Conservation (phyloP, 129 eudicot genomes). For the Rutidosis leptorrhynchoides region DNA sequence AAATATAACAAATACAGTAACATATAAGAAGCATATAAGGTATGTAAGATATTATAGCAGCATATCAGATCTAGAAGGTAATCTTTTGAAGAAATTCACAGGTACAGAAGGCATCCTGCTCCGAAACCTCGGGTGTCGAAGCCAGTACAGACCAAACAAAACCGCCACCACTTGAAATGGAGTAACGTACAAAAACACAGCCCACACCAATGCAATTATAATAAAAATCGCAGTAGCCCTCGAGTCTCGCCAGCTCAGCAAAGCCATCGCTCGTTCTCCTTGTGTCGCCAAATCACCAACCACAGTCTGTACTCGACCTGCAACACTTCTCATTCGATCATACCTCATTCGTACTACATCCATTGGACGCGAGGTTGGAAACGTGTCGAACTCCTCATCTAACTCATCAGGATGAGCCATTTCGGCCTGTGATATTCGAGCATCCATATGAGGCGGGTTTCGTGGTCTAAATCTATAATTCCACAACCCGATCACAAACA, state of each 20-base stretch:
- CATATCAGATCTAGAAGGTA: slow-evolving; percentile 71
- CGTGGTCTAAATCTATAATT: slow-evolving; percentile 76
- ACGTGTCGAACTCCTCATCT: slow-evolving; percentile 86
- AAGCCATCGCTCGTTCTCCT: slow-evolving; percentile 66
- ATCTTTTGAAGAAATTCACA: slow-evolving; percentile 78
- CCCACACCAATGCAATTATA: slow-evolving; percentile 59
- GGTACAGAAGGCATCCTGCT: slow-evolving; percentile 77
- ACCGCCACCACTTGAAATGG: slow-evolving; percentile 81
- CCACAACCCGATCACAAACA: slow-evolving; percentile 85
- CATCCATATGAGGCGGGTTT: slow-evolving; percentile 88
- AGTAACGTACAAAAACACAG: slow-evolving; percentile 73
- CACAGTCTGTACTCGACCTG: slow-evolving; percentile 78
- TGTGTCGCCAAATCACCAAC: slow-evolving; percentile 82
- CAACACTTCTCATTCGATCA: slow-evolving; percentile 77
- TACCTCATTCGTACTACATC: slow-evolving; percentile 74
- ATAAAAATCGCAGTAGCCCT: slow-evolving; percentile 88
- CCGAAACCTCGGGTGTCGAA: slow-evolving; percentile 84
- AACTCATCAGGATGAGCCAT: slow-evolving; percentile 65
- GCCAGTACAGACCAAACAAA: slow-evolving; percentile 53
- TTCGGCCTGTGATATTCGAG: slow-evolving; percentile 83
- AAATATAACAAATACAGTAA: neutral
- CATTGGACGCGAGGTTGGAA: slow-evolving; percentile 59
- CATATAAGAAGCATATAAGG: slow-evolving; percentile 18
- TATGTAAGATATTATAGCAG: slow-evolving; percentile 40
- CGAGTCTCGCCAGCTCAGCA: slow-evolving; percentile 92